Evolutionary conservation across 176 grass and related monocot species (phyloP), one percentile per base, ranked within the genome.

Genomic region (Ensete ventricosum): DNA sequence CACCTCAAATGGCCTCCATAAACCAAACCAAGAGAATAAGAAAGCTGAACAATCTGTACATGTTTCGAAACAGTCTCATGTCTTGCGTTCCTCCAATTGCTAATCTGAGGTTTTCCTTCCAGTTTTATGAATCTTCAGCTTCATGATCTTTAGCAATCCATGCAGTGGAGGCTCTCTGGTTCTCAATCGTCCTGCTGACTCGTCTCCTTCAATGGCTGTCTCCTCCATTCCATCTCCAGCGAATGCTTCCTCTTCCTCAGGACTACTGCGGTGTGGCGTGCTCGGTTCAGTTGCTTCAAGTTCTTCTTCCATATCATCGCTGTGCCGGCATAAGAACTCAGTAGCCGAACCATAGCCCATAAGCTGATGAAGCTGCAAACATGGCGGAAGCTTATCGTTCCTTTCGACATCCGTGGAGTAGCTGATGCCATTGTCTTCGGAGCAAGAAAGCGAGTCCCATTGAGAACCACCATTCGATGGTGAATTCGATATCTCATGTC

Each of bases 261-360:
- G 49, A 16, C 43, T 51, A 17, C 52, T 50, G 52, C 34, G n/a
- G 50, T 21, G 34, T 11, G 67, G 43, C 0, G 67, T n/a, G 2
- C 34, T 69, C 9, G 14, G 6, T 50, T 14, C 16, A 11, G 23
- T 64, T 58, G 2, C 52, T 17, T 64, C 55, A 9, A 63, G 64
- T 51, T 64, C 59, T 25, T 50, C 55, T 62, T 62, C 55, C 11
- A 8, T 49, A 49, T 48, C 25, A 62, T 43, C 34, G 34, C 25
- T 60, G 20, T 29, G 55, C 11, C 19, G 73, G 62, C 13, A 49
- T 49, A 62, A 8, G 8, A 91, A 34, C 62, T 87, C 82, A 21
- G 82, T 91, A 6, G 80, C 89, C 8, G 89, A 91, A 34, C 84
- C 84, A 80, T 96, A 89, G n/a, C 93, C 90, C 90, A 96, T 90